Evolutionary conservation across 495 filamentous ascomycete genomes (phyloP), one percentile per base, ranked within the genome.

Genomic region (Penicillium angulare): DNA sequence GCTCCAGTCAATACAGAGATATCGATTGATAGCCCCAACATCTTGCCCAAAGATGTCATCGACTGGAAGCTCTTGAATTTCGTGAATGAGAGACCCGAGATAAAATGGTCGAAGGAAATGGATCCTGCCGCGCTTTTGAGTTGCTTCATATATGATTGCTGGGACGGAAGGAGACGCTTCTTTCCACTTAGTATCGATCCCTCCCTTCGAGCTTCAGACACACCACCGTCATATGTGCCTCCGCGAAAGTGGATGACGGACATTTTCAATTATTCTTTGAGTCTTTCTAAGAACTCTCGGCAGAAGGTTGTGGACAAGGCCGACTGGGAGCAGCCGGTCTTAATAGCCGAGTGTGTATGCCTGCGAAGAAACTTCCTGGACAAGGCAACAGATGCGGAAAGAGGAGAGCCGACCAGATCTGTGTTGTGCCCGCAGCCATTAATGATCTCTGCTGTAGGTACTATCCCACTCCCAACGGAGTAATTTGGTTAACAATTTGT

Each of bases 341-440:
- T 95, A 1, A 74, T 82, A 52, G 91, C 85, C 0, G 81, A 90
- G 47, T 71, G 83, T 46, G 73, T 96, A 29, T 72, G 86, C 4
- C 80, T 90, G 39, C 84, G 90, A 20, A 81, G 89, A 32, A 95
- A 97, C 62, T 77, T 93, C 20, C 76, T 97, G 7, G 91, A 95
- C 49, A 73, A 69, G 39, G 71, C 75, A 40, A 62, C 70, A 1
- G 78, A 82, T 9, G 63, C 76, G 32, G 82, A 88, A 35, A 75
- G 66, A 18, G 56, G 63, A 15, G 57, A 64, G 5, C 65, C 65
- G 18, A 69, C 56, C 10, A 68, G 59, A 35, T 64, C 60, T 41
- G 64, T 67, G 18, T 58, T 89, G 7, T 86, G 83, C 52, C 76
- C 82, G 10, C 76, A 87, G 48, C 76, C 84, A 7, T 60, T 97